These are phyloP conservation scores for Lichtheimia ramosa DNA, from an alignment of 371 early-diverging fungal species.

Conservation along the genomic window DNA sequence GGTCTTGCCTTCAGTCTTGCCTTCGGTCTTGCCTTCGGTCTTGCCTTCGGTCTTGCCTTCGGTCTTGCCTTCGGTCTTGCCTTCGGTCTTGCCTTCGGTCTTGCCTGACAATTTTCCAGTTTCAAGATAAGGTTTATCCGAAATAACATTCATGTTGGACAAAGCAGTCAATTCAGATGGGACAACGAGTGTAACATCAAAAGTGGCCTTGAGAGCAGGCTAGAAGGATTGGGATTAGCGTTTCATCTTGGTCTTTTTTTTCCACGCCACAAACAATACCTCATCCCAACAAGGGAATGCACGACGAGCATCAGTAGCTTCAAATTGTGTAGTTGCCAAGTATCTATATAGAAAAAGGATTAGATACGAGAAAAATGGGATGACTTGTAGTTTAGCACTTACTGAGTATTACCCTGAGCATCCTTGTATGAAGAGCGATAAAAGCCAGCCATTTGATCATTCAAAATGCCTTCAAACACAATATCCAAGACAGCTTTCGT, in stretches of 20 bases:
- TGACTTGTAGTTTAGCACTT: conserved; percentile 3
- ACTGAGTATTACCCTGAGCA: conserved; percentile 64
- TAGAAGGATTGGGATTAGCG: conserved; percentile 5
- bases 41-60: conserved; percentile 12
- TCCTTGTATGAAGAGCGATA: conserved; percentile 84
- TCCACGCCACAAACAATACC: conserved; percentile 20
- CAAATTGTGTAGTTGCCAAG: conserved; percentile 91
- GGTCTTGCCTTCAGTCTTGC: conserved; percentile 6
- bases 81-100: conserved; percentile 5
- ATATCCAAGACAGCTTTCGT: conserved; percentile 68
- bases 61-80: conserved; percentile 5
- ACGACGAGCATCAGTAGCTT: conserved; percentile 88
- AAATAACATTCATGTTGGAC: conserved; percentile 81
- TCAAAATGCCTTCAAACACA: conserved; percentile 74
- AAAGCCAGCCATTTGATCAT: conserved; percentile 89
- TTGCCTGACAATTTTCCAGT: conserved; percentile 20
- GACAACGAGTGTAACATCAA: conserved; percentile 80
- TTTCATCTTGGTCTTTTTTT: neutral
- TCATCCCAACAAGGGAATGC: conserved; percentile 95
- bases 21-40: conserved; percentile 4
- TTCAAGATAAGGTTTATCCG: conserved; percentile 48
- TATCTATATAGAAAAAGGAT: conserved; percentile 21
- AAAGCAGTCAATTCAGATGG: conserved; percentile 72
- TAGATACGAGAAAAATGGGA: neutral
- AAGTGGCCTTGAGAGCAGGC: conserved; percentile 89